Evolutionary conservation across 225 moss, liverwort and hornwort species (phyloP), one percentile per base, ranked within the genome.

Genomic region (Sphagnum tenellum): DNA sequence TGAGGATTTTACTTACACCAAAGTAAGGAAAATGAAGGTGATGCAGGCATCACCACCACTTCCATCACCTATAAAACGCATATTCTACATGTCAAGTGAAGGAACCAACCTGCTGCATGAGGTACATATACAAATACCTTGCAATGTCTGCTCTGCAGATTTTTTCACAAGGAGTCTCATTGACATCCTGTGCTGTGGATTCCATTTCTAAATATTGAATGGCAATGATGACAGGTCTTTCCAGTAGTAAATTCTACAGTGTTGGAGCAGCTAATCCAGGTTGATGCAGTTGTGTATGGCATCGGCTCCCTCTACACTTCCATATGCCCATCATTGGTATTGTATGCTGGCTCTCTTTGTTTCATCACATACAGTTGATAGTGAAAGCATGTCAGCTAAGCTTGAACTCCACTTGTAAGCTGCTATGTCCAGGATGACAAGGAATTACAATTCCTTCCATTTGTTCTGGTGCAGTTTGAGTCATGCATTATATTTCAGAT

Each of bases 221-320:
- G 29, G 29, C 29, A 29, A 29, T 29, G 29, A 29, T 29, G 29
- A 29, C 87, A 98, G 98, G 82, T 98, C 46, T 98, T 85, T 78
- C 98, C 98, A 66, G 68, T 74, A 58, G 87, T 98, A 55, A 98
- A 98, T 61, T 76, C 93, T 65, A 89, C 82, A 48, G 98, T 98
- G 67, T 67, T 98, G 71, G 98, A 98, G 77, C 93, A 98, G 75
- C 89, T 98, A 58, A 72, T 67, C 8, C 82, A 85, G 14, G 98
- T 98, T 50, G 90, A 98, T 71, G 86, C 98, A 56, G 64, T 98
- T 63, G 89, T 98, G 14, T 98, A 89, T 74, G 98, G 87, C 69
- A 98, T 98, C 85, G 98, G 98, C 45, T 98, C 98, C 47, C 75
- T 98, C 44, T 98, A 90, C 70, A 98, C 98, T 54, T 98, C 98